Percentiles rank a stretch among this genome's conserved stretches.
Evolutionary conservation across 805 yeast genomes (phyloP).

Genomic region (Spathaspora passalidarum): DNA sequence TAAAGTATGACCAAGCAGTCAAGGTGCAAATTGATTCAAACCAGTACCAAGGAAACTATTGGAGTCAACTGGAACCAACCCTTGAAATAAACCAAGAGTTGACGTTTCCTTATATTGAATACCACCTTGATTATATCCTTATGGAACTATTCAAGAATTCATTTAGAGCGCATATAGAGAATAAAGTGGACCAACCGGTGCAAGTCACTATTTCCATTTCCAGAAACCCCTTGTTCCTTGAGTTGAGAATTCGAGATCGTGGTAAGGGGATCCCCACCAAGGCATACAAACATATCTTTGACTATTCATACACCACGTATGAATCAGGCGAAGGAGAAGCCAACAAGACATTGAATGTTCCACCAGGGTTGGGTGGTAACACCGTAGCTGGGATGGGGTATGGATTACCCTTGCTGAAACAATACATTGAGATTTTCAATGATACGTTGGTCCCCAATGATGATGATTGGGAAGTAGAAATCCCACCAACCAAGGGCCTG

Average conservation of each 20-base stretch:
- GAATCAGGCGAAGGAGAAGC: constrained; percentile 57
- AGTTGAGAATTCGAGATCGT: constrained; percentile 75
- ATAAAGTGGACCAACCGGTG: constrained; percentile 38
- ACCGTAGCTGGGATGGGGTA: constrained; percentile 94
- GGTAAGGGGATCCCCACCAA: constrained; percentile 86
- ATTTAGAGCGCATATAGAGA: constrained; percentile 84
- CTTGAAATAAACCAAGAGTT: constrained; percentile 35
- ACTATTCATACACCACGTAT: constrained; percentile 83
- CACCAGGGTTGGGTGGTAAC: constrained; percentile 69
- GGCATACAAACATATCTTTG: constrained; percentile 66
- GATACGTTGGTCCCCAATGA: constrained; percentile 20
- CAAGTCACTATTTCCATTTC: constrained; percentile 36
- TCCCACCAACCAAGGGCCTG: constrained; percentile 31
- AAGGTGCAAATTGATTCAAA: constrained; percentile 51
- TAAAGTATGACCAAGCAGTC: constrained; percentile 80
- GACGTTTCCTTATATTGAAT: constrained; percentile 76
- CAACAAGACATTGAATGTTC: constrained; percentile 59
- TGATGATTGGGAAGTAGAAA: constrained; percentile 4
- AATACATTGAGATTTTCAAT: constrained; percentile 41
- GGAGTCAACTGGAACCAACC: constrained; percentile 26
- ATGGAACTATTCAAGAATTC: constrained; percentile 87
- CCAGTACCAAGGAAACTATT: constrained; percentile 25
- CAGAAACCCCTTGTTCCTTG: constrained; percentile 43
- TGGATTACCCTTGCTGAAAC: constrained; percentile 79
- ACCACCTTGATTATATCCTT: constrained; percentile 82